Evolutionary conservation across 331 rosid genomes (phyloP), one percentile per base, ranked within the genome.

Genomic region (Saraca asoca): DNA sequence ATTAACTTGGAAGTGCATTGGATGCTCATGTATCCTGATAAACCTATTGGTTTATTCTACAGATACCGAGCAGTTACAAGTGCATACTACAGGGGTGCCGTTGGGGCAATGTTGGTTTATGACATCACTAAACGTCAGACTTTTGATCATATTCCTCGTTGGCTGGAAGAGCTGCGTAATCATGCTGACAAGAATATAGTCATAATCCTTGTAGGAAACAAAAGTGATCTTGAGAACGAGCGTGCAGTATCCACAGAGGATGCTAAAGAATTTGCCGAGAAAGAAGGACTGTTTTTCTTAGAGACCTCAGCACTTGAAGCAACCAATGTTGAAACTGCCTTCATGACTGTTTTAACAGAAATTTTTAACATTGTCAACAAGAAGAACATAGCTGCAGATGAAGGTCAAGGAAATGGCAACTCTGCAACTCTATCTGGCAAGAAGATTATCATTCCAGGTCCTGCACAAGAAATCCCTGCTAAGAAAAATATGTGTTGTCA

Each of bases 1-100:
- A 45, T 69, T 62, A 43, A 37, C 45, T 37, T 48, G 33, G 17
- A 5, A 20, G 56, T 5, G 19, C 24, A 10, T 58, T 13, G 43
- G 66, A 53, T 16, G n/a, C 49, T 42, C 57, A 51, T 70, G 1
- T 70, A 0, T 34, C 53, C 59, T 70, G 49, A 81, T 61, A 38
- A 52, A 53, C 16, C 31, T 58, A 45, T 24, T 58, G 66, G 64
- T 51, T 52, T 39, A 51, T 33, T 77, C 63, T 68, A 43, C 88
- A 91, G 98, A 68, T 91, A 91, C 77, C 80, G 98, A 66, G 98
- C 98, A 31, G 98, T 91, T 58, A 91, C 98, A 44, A 91, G 98
- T 67, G 98, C 98, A 58, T 91, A 91, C 78, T 91, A 91, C 78
- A 81, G 98, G 79, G 98, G 96, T 37, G 98, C 98, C 56, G 94